A percentile compares a stretch with the other conserved stretches of the same genome.
phyloP scores from a whole-genome alignment of 495 filamentous ascomycete species.

The Aspergillus diversus region DNA sequence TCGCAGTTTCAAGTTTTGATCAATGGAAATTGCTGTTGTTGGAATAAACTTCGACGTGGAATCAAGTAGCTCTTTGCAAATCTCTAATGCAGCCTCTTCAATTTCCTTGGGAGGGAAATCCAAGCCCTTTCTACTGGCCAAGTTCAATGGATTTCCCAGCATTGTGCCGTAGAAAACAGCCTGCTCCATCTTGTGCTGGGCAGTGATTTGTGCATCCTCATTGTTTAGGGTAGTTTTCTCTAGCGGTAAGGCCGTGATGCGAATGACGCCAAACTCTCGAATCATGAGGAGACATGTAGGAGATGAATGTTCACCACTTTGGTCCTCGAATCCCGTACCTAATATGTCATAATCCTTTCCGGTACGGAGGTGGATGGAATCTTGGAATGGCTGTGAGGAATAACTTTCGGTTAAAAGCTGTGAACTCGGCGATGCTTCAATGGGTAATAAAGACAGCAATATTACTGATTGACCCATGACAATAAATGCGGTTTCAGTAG shows the following conservation, averaged over 20 bases:
- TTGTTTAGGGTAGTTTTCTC: slow-evolving; percentile 28
- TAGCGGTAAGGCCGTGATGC: slow-evolving; percentile 56
- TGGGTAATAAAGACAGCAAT: slow-evolving; percentile 66
- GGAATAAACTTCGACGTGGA: slow-evolving; percentile 75
- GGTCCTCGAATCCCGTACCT: slow-evolving; percentile 48
- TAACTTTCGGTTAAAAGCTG: slow-evolving; percentile 68
- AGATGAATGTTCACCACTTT: slow-evolving; percentile 43
- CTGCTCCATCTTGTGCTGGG: slow-evolving; percentile 88
- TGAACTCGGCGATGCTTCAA: slow-evolving; percentile 65
- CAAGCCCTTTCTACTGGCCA: slow-evolving; percentile 64
- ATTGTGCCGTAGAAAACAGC: slow-evolving; percentile 89
- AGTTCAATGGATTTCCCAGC: slow-evolving; percentile 77
- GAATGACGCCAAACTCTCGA: slow-evolving; percentile 77
- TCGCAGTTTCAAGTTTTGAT: slow-evolving; percentile 74
- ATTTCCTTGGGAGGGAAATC: slow-evolving; percentile 70
- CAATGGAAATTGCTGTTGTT: slow-evolving; percentile 70
- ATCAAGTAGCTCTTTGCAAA: slow-evolving; percentile 81
- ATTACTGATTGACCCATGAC: slow-evolving; percentile 76
- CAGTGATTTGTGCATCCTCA: slow-evolving; percentile 59
- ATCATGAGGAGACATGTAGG: slow-evolving; percentile 74
- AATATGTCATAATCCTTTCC: slow-evolving; percentile 56
- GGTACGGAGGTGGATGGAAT: slow-evolving; percentile 78
- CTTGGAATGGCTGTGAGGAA: slow-evolving; percentile 70
- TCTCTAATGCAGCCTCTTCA: slow-evolving; percentile 72
- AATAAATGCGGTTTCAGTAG: slow-evolving; percentile 79